These are phyloP conservation scores for Candida glucosophila DNA, from an alignment of 1,139 yeast genomes.

Conservation along the genomic window DNA sequence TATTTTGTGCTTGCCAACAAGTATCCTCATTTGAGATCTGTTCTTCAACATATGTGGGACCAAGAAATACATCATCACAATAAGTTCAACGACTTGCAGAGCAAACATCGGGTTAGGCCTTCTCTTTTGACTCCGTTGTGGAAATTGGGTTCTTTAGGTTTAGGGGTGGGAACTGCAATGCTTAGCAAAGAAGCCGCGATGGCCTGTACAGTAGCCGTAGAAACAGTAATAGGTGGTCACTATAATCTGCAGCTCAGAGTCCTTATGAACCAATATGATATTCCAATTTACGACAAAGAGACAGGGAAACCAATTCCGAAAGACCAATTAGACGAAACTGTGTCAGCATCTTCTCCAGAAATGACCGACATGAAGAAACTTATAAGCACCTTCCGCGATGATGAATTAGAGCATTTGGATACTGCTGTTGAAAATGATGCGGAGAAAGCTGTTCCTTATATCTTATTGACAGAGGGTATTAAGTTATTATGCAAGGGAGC, in stretches of 20 bases:
- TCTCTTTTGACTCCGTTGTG: slow-evolving; percentile 85
- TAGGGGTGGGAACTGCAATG: slow-evolving; percentile 83
- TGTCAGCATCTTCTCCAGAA: slow-evolving; percentile 41
- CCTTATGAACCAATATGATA: slow-evolving; percentile 50
- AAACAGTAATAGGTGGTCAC: slow-evolving; percentile 95
- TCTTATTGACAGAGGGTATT: slow-evolving; percentile 78
- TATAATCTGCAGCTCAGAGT: slow-evolving; percentile 85
- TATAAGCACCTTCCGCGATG: slow-evolving; percentile 80
- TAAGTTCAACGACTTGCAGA: slow-evolving; percentile 73
- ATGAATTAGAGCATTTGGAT: slow-evolving; percentile 89
- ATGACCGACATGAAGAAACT: slow-evolving; percentile 48
- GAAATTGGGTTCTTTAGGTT: slow-evolving; percentile 81
- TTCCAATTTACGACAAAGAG: slow-evolving; percentile 36
- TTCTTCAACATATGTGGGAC: slow-evolving; percentile 95
- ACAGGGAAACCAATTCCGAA: slow-evolving; percentile 23
- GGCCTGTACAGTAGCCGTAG: slow-evolving; percentile 99
- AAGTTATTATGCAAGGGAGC: slow-evolving; percentile 78
- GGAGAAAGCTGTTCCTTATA: slow-evolving; percentile 86
- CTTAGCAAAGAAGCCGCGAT: slow-evolving; percentile 93
- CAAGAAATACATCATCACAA: slow-evolving; percentile 88
- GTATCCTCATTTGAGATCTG: slow-evolving; percentile 61
- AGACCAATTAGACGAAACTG: slow-evolving; percentile 14
- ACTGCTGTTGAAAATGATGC: slow-evolving; percentile 92
- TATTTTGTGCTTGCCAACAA: slow-evolving; percentile 64
- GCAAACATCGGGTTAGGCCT: slow-evolving; percentile 77